Evolutionary conservation across 495 filamentous ascomycete genomes (phyloP).

Genomic region (Neurospora pannonica): DNA sequence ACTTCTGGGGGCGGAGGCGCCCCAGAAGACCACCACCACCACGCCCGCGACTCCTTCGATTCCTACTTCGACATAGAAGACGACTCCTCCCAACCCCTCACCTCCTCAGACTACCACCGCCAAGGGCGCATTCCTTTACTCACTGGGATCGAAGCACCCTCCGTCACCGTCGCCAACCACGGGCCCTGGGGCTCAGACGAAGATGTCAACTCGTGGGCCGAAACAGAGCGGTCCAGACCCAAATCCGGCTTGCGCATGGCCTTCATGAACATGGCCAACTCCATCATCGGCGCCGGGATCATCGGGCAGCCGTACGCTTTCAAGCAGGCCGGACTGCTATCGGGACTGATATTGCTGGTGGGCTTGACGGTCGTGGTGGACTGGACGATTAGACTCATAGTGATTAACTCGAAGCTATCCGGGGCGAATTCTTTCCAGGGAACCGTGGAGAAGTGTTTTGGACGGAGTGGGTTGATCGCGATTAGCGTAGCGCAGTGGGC

Average conservation of each 20-base stretch:
- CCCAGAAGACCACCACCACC: conserved; percentile 30
- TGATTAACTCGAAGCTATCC: conserved; percentile 89
- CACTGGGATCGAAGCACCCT: conserved; percentile 79
- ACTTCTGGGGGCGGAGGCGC: conserved; percentile 15
- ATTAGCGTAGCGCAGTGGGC: conserved; percentile 92
- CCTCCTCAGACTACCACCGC: conserved; percentile 16
- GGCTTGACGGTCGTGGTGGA: conserved; percentile 75
- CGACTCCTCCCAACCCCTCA: conserved; percentile 6
- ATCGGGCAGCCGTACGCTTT: conserved; percentile 97
- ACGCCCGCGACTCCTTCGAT: conserved; percentile 32
- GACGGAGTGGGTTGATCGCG: conserved; percentile 74
- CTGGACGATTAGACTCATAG: conserved; percentile 96
- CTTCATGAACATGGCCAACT: conserved; percentile 99
- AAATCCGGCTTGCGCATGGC: conserved; percentile 39
- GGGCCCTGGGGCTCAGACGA: conserved; percentile 34
- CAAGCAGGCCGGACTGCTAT: conserved; percentile 73
- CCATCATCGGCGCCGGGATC: conserved; percentile 95
- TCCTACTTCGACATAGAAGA: conserved; percentile 18
- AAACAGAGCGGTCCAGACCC: conserved; percentile 35
- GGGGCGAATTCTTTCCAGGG: conserved; percentile 89
- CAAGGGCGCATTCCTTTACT: conserved; percentile 62
- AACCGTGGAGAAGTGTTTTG: conserved; percentile 91
- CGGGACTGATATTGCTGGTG: conserved; percentile 69
- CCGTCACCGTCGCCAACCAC: conserved; percentile 63
- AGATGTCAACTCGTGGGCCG: conserved; percentile 32